A percentile compares a stretch with the other conserved stretches of the same genome.
phyloP scores from a whole-genome alignment of 2,329 filamentous ascomycete genomes.

The Dactylellina parvicollis region DNA sequence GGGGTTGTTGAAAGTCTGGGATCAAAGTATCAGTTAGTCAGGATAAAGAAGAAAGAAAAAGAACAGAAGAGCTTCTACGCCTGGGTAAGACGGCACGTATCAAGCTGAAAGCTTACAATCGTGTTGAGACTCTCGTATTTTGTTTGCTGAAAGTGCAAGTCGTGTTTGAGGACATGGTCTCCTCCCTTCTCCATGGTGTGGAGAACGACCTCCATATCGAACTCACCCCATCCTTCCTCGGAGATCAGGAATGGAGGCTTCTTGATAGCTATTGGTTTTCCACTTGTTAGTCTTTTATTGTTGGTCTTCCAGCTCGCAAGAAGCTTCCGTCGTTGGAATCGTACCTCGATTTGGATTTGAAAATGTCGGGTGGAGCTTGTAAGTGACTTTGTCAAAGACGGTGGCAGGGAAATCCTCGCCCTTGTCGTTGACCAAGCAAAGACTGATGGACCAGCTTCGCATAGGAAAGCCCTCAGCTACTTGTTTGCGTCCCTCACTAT shows the following conservation, averaged over 20 bases:
- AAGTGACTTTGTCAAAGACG: constrained; percentile 90
- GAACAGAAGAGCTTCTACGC: too few relatives aligned
- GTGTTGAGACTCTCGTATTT: constrained; percentile 84
- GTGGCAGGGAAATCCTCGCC: constrained; percentile 79
- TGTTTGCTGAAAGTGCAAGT: constrained; percentile 86
- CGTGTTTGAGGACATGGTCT: constrained; percentile 82
- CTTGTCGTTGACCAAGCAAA: constrained; percentile 84
- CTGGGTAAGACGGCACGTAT: constrained; percentile 9
- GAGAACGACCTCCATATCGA: constrained; percentile 89
- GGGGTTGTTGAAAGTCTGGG: constrained; percentile 85
- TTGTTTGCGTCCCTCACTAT: constrained; percentile 66
- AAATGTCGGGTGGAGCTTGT: constrained; percentile 94
- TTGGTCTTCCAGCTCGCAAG: too few relatives aligned
- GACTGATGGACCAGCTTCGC: constrained; percentile 87
- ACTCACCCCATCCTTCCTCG: constrained; percentile 98
- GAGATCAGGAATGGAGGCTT: constrained; percentile 86
- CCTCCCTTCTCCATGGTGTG: constrained; percentile 84
- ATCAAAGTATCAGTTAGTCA: constrained; percentile 9
- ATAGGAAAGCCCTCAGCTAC: constrained; percentile 89
- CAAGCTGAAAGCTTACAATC: constrained; percentile 67
- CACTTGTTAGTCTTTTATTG: neutral
- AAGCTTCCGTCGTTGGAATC: too few relatives aligned
- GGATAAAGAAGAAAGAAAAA: too few relatives aligned
- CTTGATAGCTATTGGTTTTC: constrained; percentile 72
- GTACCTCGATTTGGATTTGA: constrained; percentile 84